A percentile compares a stretch with the other conserved stretches of the same genome.
Evolutionary conservation across 2,329 filamentous ascomycete genomes (phyloP).

Genomic region (Lasiodiplodia hormozganensis): DNA sequence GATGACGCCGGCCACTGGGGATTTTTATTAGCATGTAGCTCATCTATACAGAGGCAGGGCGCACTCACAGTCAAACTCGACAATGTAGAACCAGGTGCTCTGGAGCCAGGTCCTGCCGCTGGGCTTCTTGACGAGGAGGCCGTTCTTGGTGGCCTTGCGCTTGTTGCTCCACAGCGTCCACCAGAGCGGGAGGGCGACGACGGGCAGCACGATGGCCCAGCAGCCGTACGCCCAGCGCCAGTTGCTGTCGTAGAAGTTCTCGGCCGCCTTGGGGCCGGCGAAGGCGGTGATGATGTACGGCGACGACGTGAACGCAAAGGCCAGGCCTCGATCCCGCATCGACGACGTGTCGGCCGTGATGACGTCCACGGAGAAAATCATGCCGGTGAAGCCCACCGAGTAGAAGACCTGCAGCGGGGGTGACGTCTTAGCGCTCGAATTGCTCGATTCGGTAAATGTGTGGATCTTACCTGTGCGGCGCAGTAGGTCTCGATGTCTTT

Average conservation of each 20-base stretch:
- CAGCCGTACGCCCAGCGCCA: constrained; percentile 74
- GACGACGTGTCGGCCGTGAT: constrained; percentile 73
- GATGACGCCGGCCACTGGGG: constrained; percentile 65
- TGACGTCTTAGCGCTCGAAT: not conserved
- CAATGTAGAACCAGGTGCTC: constrained; percentile 60
- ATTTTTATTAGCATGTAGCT: not conserved
- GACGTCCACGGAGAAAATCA: constrained; percentile 68
- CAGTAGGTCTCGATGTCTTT: constrained; percentile 66
- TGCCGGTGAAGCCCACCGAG: constrained; percentile 55
- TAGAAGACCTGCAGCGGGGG: constrained; percentile 65
- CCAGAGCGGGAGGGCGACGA: constrained; percentile 55
- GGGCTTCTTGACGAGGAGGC: constrained; percentile 54
- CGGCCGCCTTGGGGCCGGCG: constrained; percentile 64
- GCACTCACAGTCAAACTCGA: constrained; percentile 63
- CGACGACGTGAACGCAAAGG: constrained; percentile 67
- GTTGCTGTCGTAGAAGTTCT: constrained; percentile 61
- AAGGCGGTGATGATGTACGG: constrained; percentile 73
- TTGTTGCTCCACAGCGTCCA: not conserved
- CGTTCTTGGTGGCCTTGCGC: constrained; percentile 48
- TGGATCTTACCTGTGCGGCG: constrained; percentile 52
- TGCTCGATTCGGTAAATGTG: not conserved
- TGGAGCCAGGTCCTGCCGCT: constrained; percentile 55
- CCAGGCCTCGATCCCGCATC: constrained; percentile 69
- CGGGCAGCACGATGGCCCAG: constrained; percentile 69
- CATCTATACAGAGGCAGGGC: constrained; percentile 22